Percentiles rank a stretch among this genome's conserved stretches.
Evolutionary conservation across 495 filamentous ascomycete species (phyloP).

Genomic region (Lasiosphaeria miniovina): DNA sequence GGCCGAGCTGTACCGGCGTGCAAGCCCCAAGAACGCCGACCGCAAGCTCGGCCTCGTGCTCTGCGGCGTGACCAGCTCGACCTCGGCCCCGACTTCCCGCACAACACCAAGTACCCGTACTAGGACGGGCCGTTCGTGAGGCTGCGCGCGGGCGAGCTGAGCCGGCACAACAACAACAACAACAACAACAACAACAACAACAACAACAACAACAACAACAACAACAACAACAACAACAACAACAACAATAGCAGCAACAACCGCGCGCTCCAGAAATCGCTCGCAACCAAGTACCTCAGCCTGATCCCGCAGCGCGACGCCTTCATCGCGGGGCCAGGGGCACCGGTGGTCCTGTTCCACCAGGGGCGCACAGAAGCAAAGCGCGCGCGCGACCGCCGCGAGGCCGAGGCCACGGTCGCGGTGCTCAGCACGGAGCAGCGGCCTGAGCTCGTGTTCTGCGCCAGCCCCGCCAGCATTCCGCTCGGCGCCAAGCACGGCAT

Average conservation of each 20-base stretch:
- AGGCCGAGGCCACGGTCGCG: conserved; percentile 29
- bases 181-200: too few relatives aligned
- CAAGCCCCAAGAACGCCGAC: conserved; percentile 11
- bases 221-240: too few relatives aligned
- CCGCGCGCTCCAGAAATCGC: conserved; percentile 23
- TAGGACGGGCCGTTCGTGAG: conserved; percentile 39
- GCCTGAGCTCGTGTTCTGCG: conserved; percentile 29
- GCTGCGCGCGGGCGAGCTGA: conserved; percentile 41
- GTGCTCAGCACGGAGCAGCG: conserved; percentile 23
- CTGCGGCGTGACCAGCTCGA: conserved; percentile 25
- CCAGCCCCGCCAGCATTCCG: conserved; percentile 24
- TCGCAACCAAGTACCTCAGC: conserved; percentile 28
- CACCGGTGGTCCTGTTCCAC: conserved; percentile 28
- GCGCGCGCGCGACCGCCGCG: conserved; percentile 21
- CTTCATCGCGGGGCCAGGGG: conserved; percentile 26
- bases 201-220: too few relatives aligned
- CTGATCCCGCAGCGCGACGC: conserved; percentile 34
- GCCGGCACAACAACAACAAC: too few relatives aligned
- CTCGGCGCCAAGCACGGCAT: conserved; percentile 19
- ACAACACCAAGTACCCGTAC: conserved; percentile 35
- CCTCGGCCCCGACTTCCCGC: conserved; percentile 24
- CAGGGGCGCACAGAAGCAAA: conserved; percentile 7
- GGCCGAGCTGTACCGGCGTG: conserved; percentile 28
- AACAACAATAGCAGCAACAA: conserved; percentile 46
- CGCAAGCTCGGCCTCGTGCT: conserved; percentile 24